Conservation (phyloP, 73 alveolate genomes). For the Stentor coeruleus region DNA sequence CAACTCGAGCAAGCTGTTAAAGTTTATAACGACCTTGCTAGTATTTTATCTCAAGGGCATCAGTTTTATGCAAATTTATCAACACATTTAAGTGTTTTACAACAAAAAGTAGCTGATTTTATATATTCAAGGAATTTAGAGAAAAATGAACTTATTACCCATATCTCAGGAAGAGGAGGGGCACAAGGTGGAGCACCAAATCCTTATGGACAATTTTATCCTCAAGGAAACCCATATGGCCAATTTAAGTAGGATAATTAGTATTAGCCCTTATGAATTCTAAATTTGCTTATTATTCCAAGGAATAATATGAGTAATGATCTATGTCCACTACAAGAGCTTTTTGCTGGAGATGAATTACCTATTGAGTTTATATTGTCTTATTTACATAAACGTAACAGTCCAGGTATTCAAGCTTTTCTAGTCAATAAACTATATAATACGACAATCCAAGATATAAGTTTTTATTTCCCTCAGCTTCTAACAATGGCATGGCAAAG, state of each 20-base stretch:
- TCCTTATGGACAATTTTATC: background rate
- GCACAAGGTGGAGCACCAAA: conserved; percentile 3
- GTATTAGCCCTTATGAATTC: no score
- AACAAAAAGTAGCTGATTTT: conserved; percentile 23
- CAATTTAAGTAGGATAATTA: background rate
- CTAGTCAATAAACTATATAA: conserved; percentile 39
- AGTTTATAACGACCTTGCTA: conserved; percentile 2
- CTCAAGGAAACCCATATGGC: conserved; percentile 12
- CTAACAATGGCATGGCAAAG: conserved; percentile 20
- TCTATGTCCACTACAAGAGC: background rate
- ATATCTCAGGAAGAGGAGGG: background rate
- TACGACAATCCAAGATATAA: conserved; percentile 27
- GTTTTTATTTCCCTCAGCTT: conserved; percentile 63
- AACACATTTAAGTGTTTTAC: conserved; percentile 3
- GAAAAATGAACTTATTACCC: conserved; percentile 22
- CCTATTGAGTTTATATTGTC: conserved; percentile 51
- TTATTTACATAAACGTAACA: conserved; percentile 29
- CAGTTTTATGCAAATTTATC: conserved; percentile 28
- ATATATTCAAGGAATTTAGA: conserved; percentile 25
- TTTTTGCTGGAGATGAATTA: conserved; percentile 42
- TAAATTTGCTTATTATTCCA: no score
- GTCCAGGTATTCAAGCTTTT: conserved; percentile 41
- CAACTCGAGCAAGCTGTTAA: conserved; percentile 21
- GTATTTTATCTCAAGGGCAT: conserved; percentile 9
- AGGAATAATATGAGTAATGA: background rate